Evolutionary conservation across 306 rosid genomes (phyloP).

Genomic region (Quercus mongolica): DNA sequence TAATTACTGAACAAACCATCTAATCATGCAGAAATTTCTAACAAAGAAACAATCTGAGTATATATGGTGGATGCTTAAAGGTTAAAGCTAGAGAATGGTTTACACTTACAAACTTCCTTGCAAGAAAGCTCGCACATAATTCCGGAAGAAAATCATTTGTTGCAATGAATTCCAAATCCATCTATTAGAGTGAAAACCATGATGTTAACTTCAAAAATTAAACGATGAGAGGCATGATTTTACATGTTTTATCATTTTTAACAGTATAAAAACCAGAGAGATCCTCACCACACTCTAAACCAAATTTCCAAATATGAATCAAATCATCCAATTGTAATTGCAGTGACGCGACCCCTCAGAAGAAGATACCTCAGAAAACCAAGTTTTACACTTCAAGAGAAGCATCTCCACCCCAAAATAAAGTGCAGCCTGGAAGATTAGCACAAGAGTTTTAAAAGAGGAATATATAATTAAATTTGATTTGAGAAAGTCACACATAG

Average conservation of each 20-base stretch:
- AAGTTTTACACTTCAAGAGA: constrained; percentile 52
- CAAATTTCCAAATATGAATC: constrained; percentile 64
- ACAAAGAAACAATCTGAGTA: background rate
- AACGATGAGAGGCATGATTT: background rate
- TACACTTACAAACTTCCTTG: constrained; percentile 72
- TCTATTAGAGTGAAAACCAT: constrained; percentile 26
- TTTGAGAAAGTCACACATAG: background rate
- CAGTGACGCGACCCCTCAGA: constrained; percentile 22
- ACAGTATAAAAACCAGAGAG: constrained; percentile 6
- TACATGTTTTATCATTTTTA: background rate
- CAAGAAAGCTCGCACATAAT: constrained; percentile 60
- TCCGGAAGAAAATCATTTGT: constrained; percentile 46
- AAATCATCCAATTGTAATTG: constrained; percentile 51
- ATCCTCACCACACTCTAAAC: constrained; percentile 52
- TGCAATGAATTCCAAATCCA: constrained; percentile 36
- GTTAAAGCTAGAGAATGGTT: background rate
- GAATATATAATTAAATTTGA: background rate
- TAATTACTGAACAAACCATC: constrained; percentile 11
- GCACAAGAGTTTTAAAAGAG: background rate
- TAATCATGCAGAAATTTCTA: background rate
- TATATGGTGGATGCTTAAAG: constrained; percentile 9
- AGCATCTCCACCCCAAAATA: constrained; percentile 79
- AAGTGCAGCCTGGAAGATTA: constrained; percentile 60
- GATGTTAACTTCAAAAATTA: constrained; percentile 1
- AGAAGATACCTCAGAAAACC: constrained; percentile 55